A percentile compares a stretch with the other conserved stretches of the same genome.
These are phyloP conservation scores for Beauveria caledonica DNA, from an alignment of 2,329 filamentous ascomycete species.

Conservation along the genomic window DNA sequence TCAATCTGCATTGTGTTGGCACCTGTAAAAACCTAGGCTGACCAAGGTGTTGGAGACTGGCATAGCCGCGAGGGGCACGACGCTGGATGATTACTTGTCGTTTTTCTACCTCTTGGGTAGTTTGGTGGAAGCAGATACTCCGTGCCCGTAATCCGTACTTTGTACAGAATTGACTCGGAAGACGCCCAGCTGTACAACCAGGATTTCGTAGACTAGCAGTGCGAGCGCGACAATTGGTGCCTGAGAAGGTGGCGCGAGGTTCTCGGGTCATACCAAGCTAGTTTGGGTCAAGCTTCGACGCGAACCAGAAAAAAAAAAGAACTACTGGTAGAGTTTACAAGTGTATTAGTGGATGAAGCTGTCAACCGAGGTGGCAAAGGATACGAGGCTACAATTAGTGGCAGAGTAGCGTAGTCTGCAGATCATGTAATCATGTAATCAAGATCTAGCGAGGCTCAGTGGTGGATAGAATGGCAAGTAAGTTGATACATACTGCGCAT, in stretches of 20 bases:
- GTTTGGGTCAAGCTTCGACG: not conserved
- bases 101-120: not conserved
- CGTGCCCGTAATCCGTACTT: too few species aligned
- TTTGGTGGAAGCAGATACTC: too few species aligned
- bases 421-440: not conserved
- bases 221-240: not conserved
- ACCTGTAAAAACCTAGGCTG: not conserved
- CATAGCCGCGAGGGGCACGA: not conserved
- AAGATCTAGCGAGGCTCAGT: not conserved
- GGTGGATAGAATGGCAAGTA: not conserved
- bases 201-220: not conserved
- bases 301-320: not conserved
- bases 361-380: not conserved
- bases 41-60: not conserved
- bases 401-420: not conserved
- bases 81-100: not conserved
- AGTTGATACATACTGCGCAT: not conserved
- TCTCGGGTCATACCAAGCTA: not conserved
- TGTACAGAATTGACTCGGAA: not conserved
- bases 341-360: not conserved
- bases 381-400: not conserved
- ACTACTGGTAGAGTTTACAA: not conserved
- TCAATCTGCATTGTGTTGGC: not conserved
- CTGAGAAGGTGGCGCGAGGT: not conserved
- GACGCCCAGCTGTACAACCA: not conserved